phyloP scores from a whole-genome alignment of 2,329 filamentous ascomycete genomes.

The Dendrostoma leiphaemia region DNA sequence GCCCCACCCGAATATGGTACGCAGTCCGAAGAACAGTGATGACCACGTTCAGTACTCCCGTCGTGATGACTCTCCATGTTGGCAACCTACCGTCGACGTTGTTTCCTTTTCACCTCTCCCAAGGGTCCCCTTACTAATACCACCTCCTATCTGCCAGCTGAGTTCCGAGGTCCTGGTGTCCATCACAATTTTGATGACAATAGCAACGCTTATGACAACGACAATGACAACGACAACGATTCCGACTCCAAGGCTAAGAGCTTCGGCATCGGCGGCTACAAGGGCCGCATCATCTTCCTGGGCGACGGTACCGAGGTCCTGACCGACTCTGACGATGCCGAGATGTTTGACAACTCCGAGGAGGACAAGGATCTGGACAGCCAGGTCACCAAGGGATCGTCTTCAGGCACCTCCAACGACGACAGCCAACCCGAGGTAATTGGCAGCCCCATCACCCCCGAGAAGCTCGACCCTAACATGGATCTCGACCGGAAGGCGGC shows the following conservation, averaged over 20 bases:
- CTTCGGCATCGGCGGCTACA: slow-evolving; percentile 68
- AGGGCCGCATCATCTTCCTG: slow-evolving; percentile 88
- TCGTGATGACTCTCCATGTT: not conserved
- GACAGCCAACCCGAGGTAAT: slow-evolving; percentile 19
- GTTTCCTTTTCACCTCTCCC: too few relatives aligned
- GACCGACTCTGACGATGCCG: slow-evolving; percentile 83
- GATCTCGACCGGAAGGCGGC: slow-evolving; percentile 12
- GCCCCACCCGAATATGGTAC: slow-evolving; percentile 99
- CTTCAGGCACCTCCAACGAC: slow-evolving; percentile 24
- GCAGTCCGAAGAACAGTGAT: slow-evolving; percentile 41
- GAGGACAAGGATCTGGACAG: slow-evolving; percentile 84
- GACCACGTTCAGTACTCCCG: not conserved
- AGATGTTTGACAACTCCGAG: slow-evolving; percentile 87
- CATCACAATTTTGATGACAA: slow-evolving; percentile 82
- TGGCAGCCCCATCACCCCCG: slow-evolving; percentile 19
- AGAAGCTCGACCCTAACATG: slow-evolving; percentile 19
- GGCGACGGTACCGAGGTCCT: slow-evolving; percentile 93
- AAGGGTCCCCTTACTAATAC: slow-evolving; percentile 15
- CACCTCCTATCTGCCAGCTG: slow-evolving; percentile 53
- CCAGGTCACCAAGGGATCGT: slow-evolving; percentile 70
- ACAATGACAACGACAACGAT: too few relatives aligned
- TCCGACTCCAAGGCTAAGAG: slow-evolving; percentile 49
- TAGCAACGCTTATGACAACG: slow-evolving; percentile 73
- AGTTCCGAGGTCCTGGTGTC: slow-evolving; percentile 80
- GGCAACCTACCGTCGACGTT: not conserved